Base-by-base conservation (phyloP, 2,329 filamentous ascomycete genomes). In the Aspergillus sp. region DNA sequence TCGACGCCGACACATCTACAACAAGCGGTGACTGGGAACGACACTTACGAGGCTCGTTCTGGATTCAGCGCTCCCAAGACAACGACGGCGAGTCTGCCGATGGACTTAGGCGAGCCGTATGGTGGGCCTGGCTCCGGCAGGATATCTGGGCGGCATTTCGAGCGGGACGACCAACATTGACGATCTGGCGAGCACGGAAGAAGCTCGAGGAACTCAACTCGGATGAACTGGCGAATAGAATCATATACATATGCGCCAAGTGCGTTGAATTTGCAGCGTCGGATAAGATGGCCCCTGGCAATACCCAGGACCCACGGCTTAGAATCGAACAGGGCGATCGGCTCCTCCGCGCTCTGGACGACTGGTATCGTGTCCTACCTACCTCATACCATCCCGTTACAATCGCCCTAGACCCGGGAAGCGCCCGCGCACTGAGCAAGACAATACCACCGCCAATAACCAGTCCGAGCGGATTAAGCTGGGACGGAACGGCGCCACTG, bases 41-140 rank as follows among this genome's bases (percentile, higher is more conserved):
- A 3, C 86, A 89, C 68, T 75, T 89, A 0, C 84, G 87, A 68
- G 86, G 86, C 0, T 85, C 87, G 0, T 89, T 88, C 66, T 87
- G 86, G 84, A 88, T 89, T 17, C 83, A 88, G 61, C 76, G 85
- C 15, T 85, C 83, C 0, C 84, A 86, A 52, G 80, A 86, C 54
- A 86, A 86, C 55, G 81, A 88, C 57, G 86, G 85, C 2, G 85
- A 85, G 55, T 83, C 81, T 0, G 81, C 81, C 0, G 84, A 60
- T n/a, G 61, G 85, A 0, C 76, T 89, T 0, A 78, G 83, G 47
- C 81, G 83, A 64, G 83, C 85, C 0, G 83, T 85, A 0, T 89
- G 86, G 87, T 89, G 87, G 86, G 82, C 83, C 0, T 89, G 86
- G 87, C 74, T 89, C 3, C 78, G 85, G 9, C 87, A 89, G 68